Evolutionary conservation across 2,329 filamentous ascomycete genomes (phyloP).

Genomic region (Chrysoporthe cubensis): DNA sequence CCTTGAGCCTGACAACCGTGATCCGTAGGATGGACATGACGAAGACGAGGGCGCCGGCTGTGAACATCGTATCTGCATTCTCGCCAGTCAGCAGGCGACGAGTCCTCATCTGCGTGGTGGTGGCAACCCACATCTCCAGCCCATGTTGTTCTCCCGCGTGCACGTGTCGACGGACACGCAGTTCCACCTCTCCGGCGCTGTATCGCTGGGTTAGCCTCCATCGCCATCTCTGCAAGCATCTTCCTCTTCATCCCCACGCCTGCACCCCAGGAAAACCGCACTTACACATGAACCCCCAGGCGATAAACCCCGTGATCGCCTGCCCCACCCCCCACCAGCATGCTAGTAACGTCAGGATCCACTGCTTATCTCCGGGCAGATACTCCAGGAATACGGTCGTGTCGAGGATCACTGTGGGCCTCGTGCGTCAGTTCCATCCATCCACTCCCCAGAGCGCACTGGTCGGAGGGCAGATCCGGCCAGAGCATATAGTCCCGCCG

Average conservation of each 20-base stretch:
- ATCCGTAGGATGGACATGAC: slow-evolving; percentile 57
- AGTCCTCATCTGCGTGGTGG: background rate
- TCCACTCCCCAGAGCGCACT: background rate
- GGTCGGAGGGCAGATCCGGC: no score
- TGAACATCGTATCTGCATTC: slow-evolving; percentile 46
- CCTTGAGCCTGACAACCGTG: slow-evolving; percentile 57
- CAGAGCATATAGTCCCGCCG: no score
- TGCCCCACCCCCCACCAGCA: slow-evolving; percentile 57
- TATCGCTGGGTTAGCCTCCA: background rate
- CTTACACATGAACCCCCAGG: slow-evolving; percentile 53
- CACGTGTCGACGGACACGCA: slow-evolving; percentile 45
- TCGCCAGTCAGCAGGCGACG: background rate
- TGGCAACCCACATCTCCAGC: slow-evolving; percentile 47
- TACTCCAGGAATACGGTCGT: slow-evolving; percentile 56
- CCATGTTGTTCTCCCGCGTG: slow-evolving; percentile 49
- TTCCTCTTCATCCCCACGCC: background rate
- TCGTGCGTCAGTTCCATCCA: background rate
- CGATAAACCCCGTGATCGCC: slow-evolving; percentile 51
- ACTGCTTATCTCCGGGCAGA: slow-evolving; percentile 59
- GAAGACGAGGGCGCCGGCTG: slow-evolving; percentile 50
- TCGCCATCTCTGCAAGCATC: background rate
- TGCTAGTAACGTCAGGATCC: slow-evolving; percentile 67
- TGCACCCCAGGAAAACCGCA: slow-evolving; percentile 7
- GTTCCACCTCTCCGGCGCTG: slow-evolving; percentile 46
- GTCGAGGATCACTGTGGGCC: slow-evolving; percentile 56